Evolutionary conservation across 768 basidiomycete species (phyloP), one percentile per base, ranked within the genome.

Genomic region (Russula sp.): DNA sequence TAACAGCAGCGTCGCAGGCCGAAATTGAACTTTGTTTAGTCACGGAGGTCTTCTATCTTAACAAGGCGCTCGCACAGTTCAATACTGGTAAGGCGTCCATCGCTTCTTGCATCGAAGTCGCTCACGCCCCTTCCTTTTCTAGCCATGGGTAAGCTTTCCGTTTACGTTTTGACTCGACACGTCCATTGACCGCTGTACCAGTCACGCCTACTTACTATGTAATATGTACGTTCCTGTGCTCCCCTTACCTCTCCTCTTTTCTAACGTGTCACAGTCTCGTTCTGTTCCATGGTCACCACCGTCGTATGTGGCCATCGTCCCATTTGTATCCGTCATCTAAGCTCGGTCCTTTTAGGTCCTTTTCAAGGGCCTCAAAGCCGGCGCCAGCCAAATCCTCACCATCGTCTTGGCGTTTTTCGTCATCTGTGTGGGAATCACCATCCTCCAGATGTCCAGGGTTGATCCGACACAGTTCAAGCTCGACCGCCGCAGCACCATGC

Each of bases 391-490:
- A 66, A 94, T 99, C 56, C 80, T 98, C 54, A 97, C 94, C 2
- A 81, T 98, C 60, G 87, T 96, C 29, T 82, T 96, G 81, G 95
- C 85, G 8, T 98, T 99, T 79, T 73, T 97, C 65, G 85, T 89
- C 61, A 95, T 95, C 58, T 93, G 90, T 69, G 75, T 92, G 22
- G 96, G 96, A 20, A 98, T 98, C 72, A 90, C 89, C 35, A 86
- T 99, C 65, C 84, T 99, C 8, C 97, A 99, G 74, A 88, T 96
- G 83, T 92, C 88, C 72, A 92, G 92, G 75, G 84, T 98, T 66
- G 96, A 99, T 70, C 96, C 97, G 10, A 79, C 78, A 20, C 75
- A 84, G 57, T 80, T 98, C 69, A 83, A 71, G 50, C 87, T 99
- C 68, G 97, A 98, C 71, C 81, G 96, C 18, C 82, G 88, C 38